Evolutionary conservation across 805 yeast genomes (phyloP).

Genomic region (Ogataea ramenticola): DNA sequence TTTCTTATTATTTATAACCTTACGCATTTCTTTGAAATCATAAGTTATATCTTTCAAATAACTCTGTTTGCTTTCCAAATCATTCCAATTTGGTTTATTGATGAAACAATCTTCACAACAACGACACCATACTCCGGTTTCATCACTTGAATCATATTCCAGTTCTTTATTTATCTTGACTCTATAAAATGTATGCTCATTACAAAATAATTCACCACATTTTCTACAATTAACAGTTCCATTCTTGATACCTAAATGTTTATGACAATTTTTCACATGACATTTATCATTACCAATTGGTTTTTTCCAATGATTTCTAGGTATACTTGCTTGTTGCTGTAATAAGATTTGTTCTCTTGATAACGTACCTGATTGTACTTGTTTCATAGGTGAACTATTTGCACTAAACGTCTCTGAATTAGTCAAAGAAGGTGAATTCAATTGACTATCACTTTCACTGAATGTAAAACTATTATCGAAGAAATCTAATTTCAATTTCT

Average conservation of each 20-base stretch:
- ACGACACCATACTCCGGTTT: constrained; percentile 56
- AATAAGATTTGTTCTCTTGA: not conserved
- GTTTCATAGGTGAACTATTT: not conserved
- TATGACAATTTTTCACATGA: constrained; percentile 31
- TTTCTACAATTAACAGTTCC: constrained; percentile 65
- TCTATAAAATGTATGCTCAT: constrained; percentile 49
- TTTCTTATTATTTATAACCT: constrained; percentile 35
- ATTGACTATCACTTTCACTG: constrained; percentile 4
- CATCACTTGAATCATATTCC: constrained; percentile 32
- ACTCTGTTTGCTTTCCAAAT: constrained; percentile 28
- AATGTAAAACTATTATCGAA: constrained; percentile 33
- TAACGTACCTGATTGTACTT: not conserved
- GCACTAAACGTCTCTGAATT: not conserved
- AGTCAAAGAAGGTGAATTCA: not conserved
- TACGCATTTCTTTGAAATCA: constrained; percentile 35
- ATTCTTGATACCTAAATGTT: constrained; percentile 38
- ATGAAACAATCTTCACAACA: constrained; percentile 62
- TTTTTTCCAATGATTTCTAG: constrained; percentile 53
- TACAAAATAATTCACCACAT: constrained; percentile 71
- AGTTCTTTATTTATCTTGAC: constrained; percentile 45
- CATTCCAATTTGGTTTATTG: constrained; percentile 45
- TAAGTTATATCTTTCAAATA: constrained; percentile 35
- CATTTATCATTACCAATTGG: constrained; percentile 39
- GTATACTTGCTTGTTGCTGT: constrained; percentile 7
- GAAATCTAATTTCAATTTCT: constrained; percentile 39